Conservation (phyloP, 1,284 basidiomycete genomes). For the Microbotryum scabiosae region DNA sequence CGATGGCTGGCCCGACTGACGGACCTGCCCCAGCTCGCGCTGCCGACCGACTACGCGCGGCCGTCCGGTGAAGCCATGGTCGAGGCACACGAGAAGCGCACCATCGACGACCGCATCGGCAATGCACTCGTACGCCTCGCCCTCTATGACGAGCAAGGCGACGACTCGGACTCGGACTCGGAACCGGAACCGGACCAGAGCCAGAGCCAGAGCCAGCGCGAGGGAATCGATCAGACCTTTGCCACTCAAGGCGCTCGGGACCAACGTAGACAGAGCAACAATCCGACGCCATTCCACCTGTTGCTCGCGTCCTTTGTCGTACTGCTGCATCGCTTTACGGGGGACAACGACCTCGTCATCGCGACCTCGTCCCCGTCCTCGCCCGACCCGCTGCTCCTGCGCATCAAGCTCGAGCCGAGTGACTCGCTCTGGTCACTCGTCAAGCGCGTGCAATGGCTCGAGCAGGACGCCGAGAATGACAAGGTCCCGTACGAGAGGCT, state of each 20-base stretch:
- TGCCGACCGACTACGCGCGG: constrained; percentile 94
- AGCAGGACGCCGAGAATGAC: constrained; percentile 75
- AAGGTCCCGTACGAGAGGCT: constrained; percentile 74
- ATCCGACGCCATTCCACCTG: constrained; percentile 79
- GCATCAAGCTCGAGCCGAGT: constrained; percentile 72
- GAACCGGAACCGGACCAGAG: constrained; percentile 26
- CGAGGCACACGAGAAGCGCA: constrained; percentile 29
- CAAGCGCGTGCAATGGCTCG: constrained; percentile 71
- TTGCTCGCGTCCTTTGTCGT: constrained; percentile 85
- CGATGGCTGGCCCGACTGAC: constrained; percentile 45
- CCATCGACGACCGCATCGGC: constrained; percentile 41
- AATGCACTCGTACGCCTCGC: constrained; percentile 56
- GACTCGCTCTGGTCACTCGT: constrained; percentile 91
- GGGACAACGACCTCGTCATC: constrained; percentile 88
- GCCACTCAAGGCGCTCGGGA: neutral
- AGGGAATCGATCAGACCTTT: constrained; percentile 14
- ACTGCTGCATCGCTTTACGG: constrained; percentile 88
- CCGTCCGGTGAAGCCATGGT: constrained; percentile 46
- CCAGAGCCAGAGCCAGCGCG: constrained; percentile 35
- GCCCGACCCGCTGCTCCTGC: constrained; percentile 73
- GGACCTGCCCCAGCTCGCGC: constrained; percentile 74
- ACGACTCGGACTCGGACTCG: constrained; percentile 34
- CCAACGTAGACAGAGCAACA: neutral
- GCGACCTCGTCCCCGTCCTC: constrained; percentile 68
- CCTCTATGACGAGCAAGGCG: constrained; percentile 55